Evolutionary conservation across 2,329 filamentous ascomycete species (phyloP).

Genomic region (Ophiognomonia clavigignenti-juglandacearum): DNA sequence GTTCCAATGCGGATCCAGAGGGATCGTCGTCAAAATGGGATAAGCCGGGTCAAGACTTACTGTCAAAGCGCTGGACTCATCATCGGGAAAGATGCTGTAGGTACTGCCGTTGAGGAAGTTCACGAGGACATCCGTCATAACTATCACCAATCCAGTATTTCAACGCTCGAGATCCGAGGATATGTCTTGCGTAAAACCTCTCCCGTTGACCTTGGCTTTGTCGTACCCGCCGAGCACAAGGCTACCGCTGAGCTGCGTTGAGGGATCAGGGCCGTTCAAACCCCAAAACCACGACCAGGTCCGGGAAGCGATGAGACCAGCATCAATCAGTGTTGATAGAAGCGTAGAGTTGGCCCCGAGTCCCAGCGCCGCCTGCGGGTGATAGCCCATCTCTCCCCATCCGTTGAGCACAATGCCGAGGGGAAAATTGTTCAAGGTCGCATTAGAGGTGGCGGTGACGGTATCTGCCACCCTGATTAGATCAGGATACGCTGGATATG

Average conservation of each 20-base stretch:
- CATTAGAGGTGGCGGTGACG: too few relatives aligned
- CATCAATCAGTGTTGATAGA: slow-evolving; percentile 20
- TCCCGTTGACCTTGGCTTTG: slow-evolving; percentile 2
- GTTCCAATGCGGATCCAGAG: background rate
- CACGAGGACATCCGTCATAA: too few relatives aligned
- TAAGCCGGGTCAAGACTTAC: too few relatives aligned
- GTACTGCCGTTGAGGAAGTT: too few relatives aligned
- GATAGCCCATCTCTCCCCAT: slow-evolving; percentile 21
- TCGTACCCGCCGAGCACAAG: slow-evolving; percentile 10
- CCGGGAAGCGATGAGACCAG: slow-evolving; percentile 23
- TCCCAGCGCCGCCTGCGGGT: slow-evolving; percentile 21
- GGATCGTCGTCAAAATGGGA: too few relatives aligned
- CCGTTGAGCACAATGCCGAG: too few relatives aligned
- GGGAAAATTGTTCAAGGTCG: too few relatives aligned
- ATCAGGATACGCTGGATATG: too few relatives aligned
- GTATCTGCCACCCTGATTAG: too few relatives aligned
- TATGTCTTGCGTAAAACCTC: background rate
- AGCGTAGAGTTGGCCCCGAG: slow-evolving; percentile 28
- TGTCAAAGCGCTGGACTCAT: too few relatives aligned
- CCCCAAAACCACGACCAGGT: slow-evolving; percentile 30
- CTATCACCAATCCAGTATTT: too few relatives aligned
- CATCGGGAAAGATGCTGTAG: too few relatives aligned
- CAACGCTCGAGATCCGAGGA: background rate
- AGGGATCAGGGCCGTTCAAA: slow-evolving; percentile 14
- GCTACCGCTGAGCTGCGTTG: slow-evolving; percentile 1